phyloP scores from a whole-genome alignment of 164 flowering plant species.

The Berberis thunbergii region DNA sequence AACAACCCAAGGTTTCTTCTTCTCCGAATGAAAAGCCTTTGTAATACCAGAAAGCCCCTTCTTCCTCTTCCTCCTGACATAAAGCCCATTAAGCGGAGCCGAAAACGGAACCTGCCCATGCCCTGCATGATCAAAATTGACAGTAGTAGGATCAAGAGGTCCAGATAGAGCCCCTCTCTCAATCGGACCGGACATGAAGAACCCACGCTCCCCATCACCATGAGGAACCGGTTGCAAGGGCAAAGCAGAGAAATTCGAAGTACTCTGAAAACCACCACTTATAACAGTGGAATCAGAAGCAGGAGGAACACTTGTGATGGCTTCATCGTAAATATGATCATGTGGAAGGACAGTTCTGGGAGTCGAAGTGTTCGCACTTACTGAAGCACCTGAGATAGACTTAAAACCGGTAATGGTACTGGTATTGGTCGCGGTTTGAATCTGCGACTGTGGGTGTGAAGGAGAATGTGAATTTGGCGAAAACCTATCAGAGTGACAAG shows the following conservation, averaged over 20 bases:
- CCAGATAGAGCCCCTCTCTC: conserved; percentile 88
- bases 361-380: conserved; percentile 76
- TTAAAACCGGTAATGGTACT: conserved; percentile 46
- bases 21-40: conserved; percentile 62
- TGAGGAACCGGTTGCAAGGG: conserved; percentile 83
- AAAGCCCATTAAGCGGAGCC: conserved; percentile 69
- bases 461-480: conserved; percentile 54
- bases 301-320: neutral
- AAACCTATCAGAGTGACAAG: conserved; percentile 62
- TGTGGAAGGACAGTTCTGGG: conserved; percentile 61
- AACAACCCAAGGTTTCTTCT: conserved; percentile 86
- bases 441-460: conserved; percentile 52
- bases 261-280: conserved; percentile 52
- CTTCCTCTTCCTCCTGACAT: conserved; percentile 49
- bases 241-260: conserved; percentile 64
- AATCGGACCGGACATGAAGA: conserved; percentile 92
- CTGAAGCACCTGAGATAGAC: conserved; percentile 93
- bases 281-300: too few relatives aligned
- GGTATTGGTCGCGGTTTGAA: conserved; percentile 15
- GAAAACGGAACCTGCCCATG: conserved; percentile 59
- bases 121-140: conserved; percentile 7
- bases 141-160: conserved; percentile 44
- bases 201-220: conserved; percentile 40
- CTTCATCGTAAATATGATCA: conserved; percentile 32
- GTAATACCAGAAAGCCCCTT: conserved; percentile 54